Base-by-base conservation (phyloP, 2,329 filamentous ascomycete genomes). In the Davidsoniella neocaledoniae region DNA sequence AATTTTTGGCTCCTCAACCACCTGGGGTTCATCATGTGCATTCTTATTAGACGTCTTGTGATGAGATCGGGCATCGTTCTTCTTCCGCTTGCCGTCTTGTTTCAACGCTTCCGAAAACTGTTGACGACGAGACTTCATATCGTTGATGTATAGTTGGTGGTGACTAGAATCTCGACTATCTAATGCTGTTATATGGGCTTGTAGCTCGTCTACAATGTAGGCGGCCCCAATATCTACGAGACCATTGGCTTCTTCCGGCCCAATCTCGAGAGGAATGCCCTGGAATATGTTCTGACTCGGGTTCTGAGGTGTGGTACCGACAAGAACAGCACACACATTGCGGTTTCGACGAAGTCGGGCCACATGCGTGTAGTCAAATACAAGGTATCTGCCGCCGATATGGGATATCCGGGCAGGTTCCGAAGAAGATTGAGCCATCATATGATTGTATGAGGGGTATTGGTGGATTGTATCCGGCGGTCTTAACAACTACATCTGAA, bases 241-340 rank as follows among this genome's bases (percentile, higher is more conserved):
- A 49, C 91, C 67, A 55, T 79, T 75, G 3, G 82, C 88, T 68
- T 98, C 91, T 66, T 96, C 91, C 1, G 86, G 81, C 69, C 91
- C 85, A 42, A 98, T 71, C 68, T 95, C 83, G 23, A 96, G 68
- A 2, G 91, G 91, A 46, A 96, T 68, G 43, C 88, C 86, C 52
- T 90, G 75, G 62, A 96, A 96, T 52, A 94, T 76, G 66, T 94
- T 96, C 66, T 98, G 91, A 58, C 93, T 90, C 5, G 88, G 87
- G 51, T 86, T 81, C 65, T 96, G 88, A 2, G 91, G 90, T 26
- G 94, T 78, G 6, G 85, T 88, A 51, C 91, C 91, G 53, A 85
- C 80, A 50, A 94, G 72, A 29, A 91, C 82, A 55, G 87, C 87
- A 60, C 83, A 88, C 58, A 94, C 86, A 62, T 86, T 80, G 67